A percentile compares a stretch with the other conserved stretches of the same genome.
Conservation (phyloP, 257 asterid genomes). For the Cynanchum wilfordii region DNA sequence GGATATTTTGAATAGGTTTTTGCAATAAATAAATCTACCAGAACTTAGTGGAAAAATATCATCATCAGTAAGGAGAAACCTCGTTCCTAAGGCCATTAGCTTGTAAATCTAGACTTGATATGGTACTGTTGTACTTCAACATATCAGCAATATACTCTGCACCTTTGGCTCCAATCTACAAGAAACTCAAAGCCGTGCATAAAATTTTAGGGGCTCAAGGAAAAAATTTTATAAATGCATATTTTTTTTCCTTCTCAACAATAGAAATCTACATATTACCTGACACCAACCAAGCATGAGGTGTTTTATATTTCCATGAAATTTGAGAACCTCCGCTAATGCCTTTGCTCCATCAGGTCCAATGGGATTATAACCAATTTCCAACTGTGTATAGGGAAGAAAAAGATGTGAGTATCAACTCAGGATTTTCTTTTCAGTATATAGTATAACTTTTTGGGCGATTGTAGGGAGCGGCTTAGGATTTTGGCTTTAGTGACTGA, state of each 20-base stretch:
- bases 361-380: slow-evolving; percentile 90
- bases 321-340: slow-evolving; percentile 83
- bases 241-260: too few species aligned
- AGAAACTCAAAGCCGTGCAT: slow-evolving; percentile 6
- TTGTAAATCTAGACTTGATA: slow-evolving; percentile 74
- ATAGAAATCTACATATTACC: slow-evolving; percentile 35
- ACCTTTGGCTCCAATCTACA: slow-evolving; percentile 80
- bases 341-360: slow-evolving; percentile 95
- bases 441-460: neutral
- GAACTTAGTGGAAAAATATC: neutral
- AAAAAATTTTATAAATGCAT: too few species aligned
- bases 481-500: slow-evolving; percentile 26
- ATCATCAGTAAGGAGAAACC: slow-evolving; percentile 32
- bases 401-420: neutral
- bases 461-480: neutral
- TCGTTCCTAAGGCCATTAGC: slow-evolving; percentile 96
- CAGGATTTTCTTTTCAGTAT: neutral
- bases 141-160: slow-evolving; percentile 83
- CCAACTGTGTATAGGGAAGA: slow-evolving; percentile 48
- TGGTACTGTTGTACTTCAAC: slow-evolving; percentile 77
- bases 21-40: slow-evolving; percentile 1
- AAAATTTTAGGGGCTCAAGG: too few species aligned
- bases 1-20: neutral
- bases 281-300: slow-evolving; percentile 99
- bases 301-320: slow-evolving; percentile 68